Percentiles rank a stretch among this genome's conserved stretches.
Evolutionary conservation across 225 moss, liverwort and hornwort species (phyloP).

Genomic region (Polytrichum formosum): DNA sequence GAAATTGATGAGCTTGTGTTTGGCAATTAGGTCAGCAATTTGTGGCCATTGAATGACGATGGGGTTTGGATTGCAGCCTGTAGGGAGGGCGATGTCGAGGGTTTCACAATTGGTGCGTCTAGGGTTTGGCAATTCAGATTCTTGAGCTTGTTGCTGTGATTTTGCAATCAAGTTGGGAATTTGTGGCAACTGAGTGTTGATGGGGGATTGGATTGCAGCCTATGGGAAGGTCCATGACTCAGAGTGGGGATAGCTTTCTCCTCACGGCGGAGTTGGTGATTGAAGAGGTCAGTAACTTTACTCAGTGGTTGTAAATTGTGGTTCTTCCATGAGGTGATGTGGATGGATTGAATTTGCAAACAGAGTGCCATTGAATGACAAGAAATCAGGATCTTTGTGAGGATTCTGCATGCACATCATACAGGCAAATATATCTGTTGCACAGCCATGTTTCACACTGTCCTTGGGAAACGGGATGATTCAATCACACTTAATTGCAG

Average conservation of each 20-base stretch:
- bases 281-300: slow-evolving; percentile 55
- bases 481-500: too few relatives aligned
- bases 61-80: neutral
- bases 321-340: neutral
- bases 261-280: slow-evolving; percentile 63
- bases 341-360: neutral
- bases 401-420: neutral
- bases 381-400: neutral
- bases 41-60: neutral
- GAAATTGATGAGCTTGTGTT: neutral
- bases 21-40: neutral
- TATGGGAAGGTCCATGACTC: slow-evolving; percentile 36
- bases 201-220: slow-evolving; percentile 39
- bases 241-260: slow-evolving; percentile 63
- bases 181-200: neutral
- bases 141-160: neutral
- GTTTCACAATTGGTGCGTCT: neutral
- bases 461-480: too few relatives aligned
- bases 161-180: neutral
- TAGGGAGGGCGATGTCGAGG: slow-evolving; percentile 4
- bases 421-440: neutral
- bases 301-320: neutral
- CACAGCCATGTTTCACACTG: too few relatives aligned
- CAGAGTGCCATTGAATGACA: neutral
- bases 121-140: neutral